Conservation (phyloP, 2,329 filamentous ascomycete genomes). For the Cryphonectria carpinicola region DNA sequence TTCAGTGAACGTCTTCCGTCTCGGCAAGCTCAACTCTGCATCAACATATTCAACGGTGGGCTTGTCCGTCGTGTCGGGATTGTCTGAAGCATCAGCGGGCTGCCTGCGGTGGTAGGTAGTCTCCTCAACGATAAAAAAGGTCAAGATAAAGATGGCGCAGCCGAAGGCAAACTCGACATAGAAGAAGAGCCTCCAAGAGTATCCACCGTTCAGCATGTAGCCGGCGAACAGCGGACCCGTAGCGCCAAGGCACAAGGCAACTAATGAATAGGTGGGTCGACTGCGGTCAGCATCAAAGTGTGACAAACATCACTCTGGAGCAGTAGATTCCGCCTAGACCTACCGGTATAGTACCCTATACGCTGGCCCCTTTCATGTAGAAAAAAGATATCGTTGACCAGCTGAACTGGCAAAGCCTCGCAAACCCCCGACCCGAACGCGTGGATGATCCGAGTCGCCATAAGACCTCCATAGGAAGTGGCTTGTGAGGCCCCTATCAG, state of each 20-base stretch:
- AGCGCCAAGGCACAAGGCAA: conserved; percentile 59
- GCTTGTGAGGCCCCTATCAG: conserved; percentile 44
- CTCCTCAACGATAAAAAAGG: conserved; percentile 42
- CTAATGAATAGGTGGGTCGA: conserved; percentile 33
- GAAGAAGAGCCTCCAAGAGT: conserved; percentile 65
- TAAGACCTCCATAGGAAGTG: conserved; percentile 41
- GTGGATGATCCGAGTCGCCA: conserved; percentile 45
- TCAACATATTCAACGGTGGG: conserved; percentile 1
- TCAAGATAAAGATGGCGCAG: conserved; percentile 35
- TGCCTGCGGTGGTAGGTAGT: conserved; percentile 36
- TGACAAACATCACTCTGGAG: conserved; percentile 1
- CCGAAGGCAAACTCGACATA: conserved; percentile 62
- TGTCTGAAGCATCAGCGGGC: conserved; percentile 18
- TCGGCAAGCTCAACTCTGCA: conserved; percentile 35
- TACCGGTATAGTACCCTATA: conserved; percentile 62
- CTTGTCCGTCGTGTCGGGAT: conserved; percentile 26
- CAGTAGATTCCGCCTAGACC: not conserved
- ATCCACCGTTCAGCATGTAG: conserved; percentile 62
- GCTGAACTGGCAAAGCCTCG: conserved; percentile 50
- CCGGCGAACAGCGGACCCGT: conserved; percentile 62
- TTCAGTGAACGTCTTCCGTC: conserved; percentile 45
- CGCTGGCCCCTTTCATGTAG: conserved; percentile 54
- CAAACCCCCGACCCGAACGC: conserved; percentile 48
- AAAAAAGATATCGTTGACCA: conserved; percentile 52
- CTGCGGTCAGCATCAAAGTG: not conserved